Evolutionary conservation across 495 filamentous ascomycete genomes (phyloP), one percentile per base, ranked within the genome.

Genomic region (Clohesyomyces aquaticus): DNA sequence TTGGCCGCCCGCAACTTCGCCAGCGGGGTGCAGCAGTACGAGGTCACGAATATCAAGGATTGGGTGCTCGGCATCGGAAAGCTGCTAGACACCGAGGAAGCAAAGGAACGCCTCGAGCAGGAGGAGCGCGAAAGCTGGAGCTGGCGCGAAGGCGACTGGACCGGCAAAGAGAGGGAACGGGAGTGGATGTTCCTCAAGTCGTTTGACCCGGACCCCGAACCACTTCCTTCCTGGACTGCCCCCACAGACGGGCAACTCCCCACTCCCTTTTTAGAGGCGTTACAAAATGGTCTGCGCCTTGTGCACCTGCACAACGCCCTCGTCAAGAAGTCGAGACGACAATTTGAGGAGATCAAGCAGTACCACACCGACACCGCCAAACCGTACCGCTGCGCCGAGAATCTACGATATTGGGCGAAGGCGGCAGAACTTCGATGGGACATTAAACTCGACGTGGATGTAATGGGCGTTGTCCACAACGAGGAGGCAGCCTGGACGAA

Each of bases 381-480:
- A 75, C 95, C 95, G 0, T 98, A 98, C 72, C 88, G 94, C 55
- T 85, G 86, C 55, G 91, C 93, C 0, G 95, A 98, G 54, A 98
- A 98, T 71, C 82, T 98, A 35, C 83, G 91, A 11, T 98, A 86
- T 79, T 98, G 94, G 93, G 81, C 90, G 73, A 98, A 98, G 76
- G 95, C 95, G 19, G 91, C 92, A 4, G 91, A 98, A 76, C 81
- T 98, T 52, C 84, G 94, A 23, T 98, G 93, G 90, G 95, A 98
- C 76, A 83, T 91, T 19, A 84, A 90, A 61, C 80, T 97, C 55
- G 86, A 90, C 68, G 81, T 96, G 55, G 90, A 96, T 71, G 91
- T 91, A 23, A 87, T 92, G 79, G 90, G 86, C 11, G 87, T 98
- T 12, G 92, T 96, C 4, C 85, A 92, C 63, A 82, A 71, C n/a